phyloP scores from a whole-genome alignment of 2,329 filamentous ascomycete genomes.

The Macrophomina tecta region DNA sequence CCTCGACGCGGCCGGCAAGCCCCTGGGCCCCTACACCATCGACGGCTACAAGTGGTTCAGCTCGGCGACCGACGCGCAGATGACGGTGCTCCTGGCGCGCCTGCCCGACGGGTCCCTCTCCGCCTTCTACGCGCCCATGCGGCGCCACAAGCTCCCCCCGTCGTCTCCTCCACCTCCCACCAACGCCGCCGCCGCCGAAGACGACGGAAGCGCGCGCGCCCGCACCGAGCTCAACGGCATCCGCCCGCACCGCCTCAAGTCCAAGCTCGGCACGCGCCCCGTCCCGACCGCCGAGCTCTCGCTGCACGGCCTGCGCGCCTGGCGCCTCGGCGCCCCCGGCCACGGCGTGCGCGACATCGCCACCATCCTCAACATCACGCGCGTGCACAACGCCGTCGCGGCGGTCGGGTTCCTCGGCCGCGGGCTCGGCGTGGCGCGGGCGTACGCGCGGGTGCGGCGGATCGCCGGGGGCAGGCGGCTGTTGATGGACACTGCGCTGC shows the following conservation, averaged over 20 bases:
- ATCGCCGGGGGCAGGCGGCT: constrained; percentile 50
- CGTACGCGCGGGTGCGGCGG: constrained; percentile 64
- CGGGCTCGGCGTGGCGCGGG: constrained; percentile 62
- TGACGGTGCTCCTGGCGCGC: constrained; percentile 69
- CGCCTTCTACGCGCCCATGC: constrained; percentile 70
- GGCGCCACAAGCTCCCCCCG: constrained; percentile 38
- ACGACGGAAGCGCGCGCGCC: no score
- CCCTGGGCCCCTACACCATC: constrained; percentile 65
- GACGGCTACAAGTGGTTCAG: constrained; percentile 77
- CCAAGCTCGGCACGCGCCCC: constrained; percentile 72
- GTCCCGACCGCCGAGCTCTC: constrained; percentile 77
- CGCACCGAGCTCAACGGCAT: constrained; percentile 67
- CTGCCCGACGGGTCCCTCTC: constrained; percentile 61
- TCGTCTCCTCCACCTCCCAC: no score
- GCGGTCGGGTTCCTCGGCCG: constrained; percentile 62
- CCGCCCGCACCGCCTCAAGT: constrained; percentile 71
- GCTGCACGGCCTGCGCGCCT: constrained; percentile 44
- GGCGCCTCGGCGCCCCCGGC: constrained; percentile 71
- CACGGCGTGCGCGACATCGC: constrained; percentile 71
- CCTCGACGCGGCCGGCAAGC: constrained; percentile 38
- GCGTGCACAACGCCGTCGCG: constrained; percentile 63
- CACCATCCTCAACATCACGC: constrained; percentile 71
- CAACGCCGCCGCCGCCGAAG: no score
- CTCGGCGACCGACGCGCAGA: constrained; percentile 68
- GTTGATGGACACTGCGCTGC: constrained; percentile 60